Percentiles rank a stretch among this genome's conserved stretches.
phyloP scores from a whole-genome alignment of 441 rosid genomes.

The Arabidopsis hybrid region DNA sequence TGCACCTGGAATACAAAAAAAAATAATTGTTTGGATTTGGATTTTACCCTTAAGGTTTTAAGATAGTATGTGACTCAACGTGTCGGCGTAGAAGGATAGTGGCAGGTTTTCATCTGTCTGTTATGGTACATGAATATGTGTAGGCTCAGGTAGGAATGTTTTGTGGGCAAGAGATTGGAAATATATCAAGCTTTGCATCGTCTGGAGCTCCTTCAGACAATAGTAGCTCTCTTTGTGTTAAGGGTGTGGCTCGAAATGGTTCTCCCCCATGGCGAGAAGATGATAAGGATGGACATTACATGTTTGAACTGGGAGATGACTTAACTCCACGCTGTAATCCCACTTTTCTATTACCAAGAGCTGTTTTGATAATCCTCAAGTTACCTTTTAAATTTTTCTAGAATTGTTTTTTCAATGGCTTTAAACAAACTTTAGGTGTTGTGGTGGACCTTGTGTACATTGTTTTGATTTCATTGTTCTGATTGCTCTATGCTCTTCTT shows the following conservation, averaged over 20 bases:
- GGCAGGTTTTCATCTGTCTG: conserved; percentile 46
- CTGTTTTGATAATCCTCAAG: conserved; percentile 32
- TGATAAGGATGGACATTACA: conserved; percentile 97
- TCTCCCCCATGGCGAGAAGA: conserved; percentile 95
- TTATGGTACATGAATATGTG: conserved; percentile 86
- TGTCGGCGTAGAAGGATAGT: conserved; percentile 40
- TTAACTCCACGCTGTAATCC: conserved; percentile 91
- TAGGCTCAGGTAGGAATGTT: conserved; percentile 97
- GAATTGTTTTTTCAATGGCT: conserved; percentile 7
- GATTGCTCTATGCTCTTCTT: conserved; percentile 4
- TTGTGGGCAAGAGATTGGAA: conserved; percentile 90
- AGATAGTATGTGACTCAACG: conserved; percentile 19
- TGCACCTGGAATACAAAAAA: neutral
- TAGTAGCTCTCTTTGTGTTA: conserved; percentile 62
- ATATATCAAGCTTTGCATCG: conserved; percentile 77
- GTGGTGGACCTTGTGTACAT: conserved; percentile 10
- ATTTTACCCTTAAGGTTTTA: conserved; percentile 1
- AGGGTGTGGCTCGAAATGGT: conserved; percentile 68
- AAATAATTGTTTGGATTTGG: neutral
- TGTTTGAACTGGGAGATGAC: conserved; percentile 95
- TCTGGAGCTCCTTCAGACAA: conserved; percentile 72
- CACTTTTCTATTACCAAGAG: conserved; percentile 52
- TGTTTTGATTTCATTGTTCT: conserved; percentile 1
- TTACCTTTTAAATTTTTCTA: conserved; percentile 1
- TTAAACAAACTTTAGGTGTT: conserved; percentile 15